phyloP scores from a whole-genome alignment of 768 basidiomycete genomes.

The Sporobolomyces roseus region DNA sequence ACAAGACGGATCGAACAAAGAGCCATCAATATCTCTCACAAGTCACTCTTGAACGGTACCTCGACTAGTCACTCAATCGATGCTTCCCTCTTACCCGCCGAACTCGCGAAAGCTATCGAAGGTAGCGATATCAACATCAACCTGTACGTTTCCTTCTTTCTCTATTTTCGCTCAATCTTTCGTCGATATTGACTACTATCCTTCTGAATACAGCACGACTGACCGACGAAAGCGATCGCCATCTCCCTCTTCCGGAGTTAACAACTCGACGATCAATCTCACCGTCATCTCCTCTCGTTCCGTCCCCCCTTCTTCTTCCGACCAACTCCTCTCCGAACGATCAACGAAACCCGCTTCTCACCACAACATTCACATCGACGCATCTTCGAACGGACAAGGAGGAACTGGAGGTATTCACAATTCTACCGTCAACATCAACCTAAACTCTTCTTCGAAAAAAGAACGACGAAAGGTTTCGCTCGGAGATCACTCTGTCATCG shows the following conservation, averaged over 20 bases:
- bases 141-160: slow-evolving; percentile 22
- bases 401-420: slow-evolving; percentile 37
- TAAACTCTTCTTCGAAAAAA: slow-evolving; percentile 24
- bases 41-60: slow-evolving; percentile 28
- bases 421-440: slow-evolving; percentile 41
- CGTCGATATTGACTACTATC: background rate
- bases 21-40: slow-evolving; percentile 39
- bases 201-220: slow-evolving; percentile 10
- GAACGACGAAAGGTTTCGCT: slow-evolving; percentile 27
- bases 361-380: slow-evolving; percentile 43
- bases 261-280: slow-evolving; percentile 43
- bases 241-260: slow-evolving; percentile 10
- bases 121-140: slow-evolving; percentile 43
- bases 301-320: background rate
- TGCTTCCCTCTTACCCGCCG: slow-evolving; percentile 13
- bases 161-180: background rate
- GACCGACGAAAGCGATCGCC: slow-evolving; percentile 30
- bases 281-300: slow-evolving; percentile 25
- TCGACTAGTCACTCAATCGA: slow-evolving; percentile 30
- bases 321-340: background rate
- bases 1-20: slow-evolving; percentile 1
- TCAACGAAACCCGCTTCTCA: background rate
- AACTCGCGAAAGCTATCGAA: slow-evolving; percentile 26
- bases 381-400: slow-evolving; percentile 21
- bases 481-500: slow-evolving; percentile 40